Evolutionary conservation across 345 rosid genomes (phyloP), one percentile per base, ranked within the genome.

Genomic region (Gossypium bickii): DNA sequence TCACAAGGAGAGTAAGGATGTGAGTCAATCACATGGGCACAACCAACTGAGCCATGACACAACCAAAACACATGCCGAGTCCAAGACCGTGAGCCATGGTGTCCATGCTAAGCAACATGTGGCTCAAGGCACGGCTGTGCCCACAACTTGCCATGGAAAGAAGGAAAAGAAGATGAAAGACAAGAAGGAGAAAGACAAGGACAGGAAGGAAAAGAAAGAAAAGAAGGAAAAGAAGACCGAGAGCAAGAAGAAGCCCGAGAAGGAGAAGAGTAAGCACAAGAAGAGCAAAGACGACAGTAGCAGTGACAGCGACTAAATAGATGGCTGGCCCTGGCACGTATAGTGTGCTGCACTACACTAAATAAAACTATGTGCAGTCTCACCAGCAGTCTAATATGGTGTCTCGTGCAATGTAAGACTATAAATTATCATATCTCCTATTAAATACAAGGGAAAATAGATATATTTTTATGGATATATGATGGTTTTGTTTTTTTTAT

Each of bases 231-330:
- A 62, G 20, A 63, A 63, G 67, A 8, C 20, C 0, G 47, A 64
- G 49, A 9, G n/a, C 9, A 41, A 65, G 27, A 65, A 65, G 29
- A 65, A 65, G 27, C 27, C 51, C 8, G 51, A 65, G 69, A 65
- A 65, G 69, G 51, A 67, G 70, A 67, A 67, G 52, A 45, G 34
- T 6, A 45, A 67, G 67, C 67, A 18, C 53, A 45, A 66, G 52
- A 66, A 66, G 70, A 2, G 34, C 34, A 66, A 66, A 27, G 53
- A 44, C 27, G 0, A 22, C 34, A 12, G 41, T 1, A 6, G 16
- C 70, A 18, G 11, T 9, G 13, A 63, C 1, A 12, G 5, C 7
- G 53, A 20, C 6, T 45, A 67, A 67, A 20, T 38, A 12, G 8
- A 41, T 6, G 70, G 34, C 68, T 66, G 38, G 29, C 25, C 29